Evolutionary conservation across 2,329 filamentous ascomycete genomes (phyloP), one percentile per base, ranked within the genome.

Genomic region (Pezicula carpinea): DNA sequence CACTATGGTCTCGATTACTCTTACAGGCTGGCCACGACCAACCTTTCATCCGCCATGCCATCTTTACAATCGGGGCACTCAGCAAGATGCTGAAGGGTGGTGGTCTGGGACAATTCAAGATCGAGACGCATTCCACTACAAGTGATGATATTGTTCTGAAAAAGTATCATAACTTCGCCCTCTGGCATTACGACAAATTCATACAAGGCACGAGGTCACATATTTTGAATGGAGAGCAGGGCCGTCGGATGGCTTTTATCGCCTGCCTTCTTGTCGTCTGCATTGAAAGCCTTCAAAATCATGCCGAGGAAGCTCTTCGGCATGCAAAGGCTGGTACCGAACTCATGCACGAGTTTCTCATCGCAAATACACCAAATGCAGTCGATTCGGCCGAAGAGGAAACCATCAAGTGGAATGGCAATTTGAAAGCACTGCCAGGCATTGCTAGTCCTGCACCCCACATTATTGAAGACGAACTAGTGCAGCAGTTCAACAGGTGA

Each of bases 281-380:
- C 36, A 57, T 59, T 18, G 57, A 59, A 44, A 55, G 44, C 18
- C 51, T 57, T 47, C 53, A 55, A 40, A 53, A 47, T 31, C 49
- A 48, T 14, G 46, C 49, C 36, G 34, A 45, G 21, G 47, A 39
- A 19, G 53, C 51, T 5, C 39, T 54, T 5, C 35, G 33, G 14
- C 52, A 56, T 43, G 49, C 49, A 3, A 46, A 49, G 31, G 46
- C 47, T 17, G 50, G 53, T 2, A 36, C 54, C 6, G 39, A 45
- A n/a, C 36, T 57, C 5, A 42, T 57, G 40, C 45, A 53, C 19
- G 53, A 54, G 15, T 39, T 51, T 11, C 48, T 31, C 26, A 29
- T 29, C 15, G 34, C 38, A 6, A 26, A 33, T 21, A 18, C 40
- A 18, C 39, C 44, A 7, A 38, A 21, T 21, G 7, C 33, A 17